Evolutionary conservation across 139 green algal genomes (phyloP).

Genomic region (Monoraphidium neglectum): DNA sequence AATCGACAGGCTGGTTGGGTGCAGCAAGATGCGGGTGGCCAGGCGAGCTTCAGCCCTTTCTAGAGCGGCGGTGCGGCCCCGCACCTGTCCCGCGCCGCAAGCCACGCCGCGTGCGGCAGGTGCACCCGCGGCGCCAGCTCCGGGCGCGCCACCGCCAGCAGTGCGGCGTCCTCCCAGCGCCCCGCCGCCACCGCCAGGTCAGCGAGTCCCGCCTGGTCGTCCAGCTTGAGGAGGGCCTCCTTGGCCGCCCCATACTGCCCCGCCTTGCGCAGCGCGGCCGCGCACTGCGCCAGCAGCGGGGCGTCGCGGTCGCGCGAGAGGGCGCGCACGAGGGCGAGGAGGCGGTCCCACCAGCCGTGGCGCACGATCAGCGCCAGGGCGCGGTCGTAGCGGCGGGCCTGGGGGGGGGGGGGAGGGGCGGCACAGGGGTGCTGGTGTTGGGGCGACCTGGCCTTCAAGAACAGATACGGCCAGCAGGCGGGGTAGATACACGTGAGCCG

Average conservation of each 20-base stretch:
- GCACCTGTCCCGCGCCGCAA: constrained; percentile 51
- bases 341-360: constrained; percentile 71
- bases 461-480: too few relatives aligned
- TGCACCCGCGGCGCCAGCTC: constrained; percentile 45
- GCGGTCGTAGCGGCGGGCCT: constrained; percentile 68
- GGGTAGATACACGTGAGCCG: too few relatives aligned
- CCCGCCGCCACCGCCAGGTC: constrained; percentile 51
- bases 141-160: constrained; percentile 58
- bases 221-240: constrained; percentile 70
- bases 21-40: too few relatives aligned
- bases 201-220: constrained; percentile 38
- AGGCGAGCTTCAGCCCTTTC: too few relatives aligned
- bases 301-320: constrained; percentile 47
- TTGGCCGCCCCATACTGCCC: constrained; percentile 60
- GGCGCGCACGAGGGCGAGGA: constrained; percentile 57
- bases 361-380: constrained; percentile 69
- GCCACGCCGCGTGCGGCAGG: constrained; percentile 66
- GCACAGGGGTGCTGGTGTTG: neutral
- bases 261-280: constrained; percentile 26
- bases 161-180: constrained; percentile 76
- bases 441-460: neutral
- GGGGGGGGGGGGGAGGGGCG: neutral
- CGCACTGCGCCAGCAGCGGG: constrained; percentile 25
- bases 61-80: neutral
- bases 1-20: too few relatives aligned